phyloP scores from a whole-genome alignment of 1,139 yeast species.

The Pichia norvegensis region DNA sequence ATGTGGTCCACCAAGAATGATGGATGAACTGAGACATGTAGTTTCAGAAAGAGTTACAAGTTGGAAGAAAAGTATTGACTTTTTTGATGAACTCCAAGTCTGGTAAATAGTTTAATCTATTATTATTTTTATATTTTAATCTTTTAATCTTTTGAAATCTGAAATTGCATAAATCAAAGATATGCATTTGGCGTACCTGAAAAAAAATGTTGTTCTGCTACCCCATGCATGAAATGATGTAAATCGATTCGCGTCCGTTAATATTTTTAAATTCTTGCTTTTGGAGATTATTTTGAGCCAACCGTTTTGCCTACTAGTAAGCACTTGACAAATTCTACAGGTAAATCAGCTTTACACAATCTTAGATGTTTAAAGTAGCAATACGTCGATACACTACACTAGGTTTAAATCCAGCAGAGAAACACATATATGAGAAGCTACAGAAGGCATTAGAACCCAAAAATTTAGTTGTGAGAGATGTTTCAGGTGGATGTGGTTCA shows the following conservation, averaged over 20 bases:
- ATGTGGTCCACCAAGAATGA: slow-evolving; percentile 40
- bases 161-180: too few species aligned
- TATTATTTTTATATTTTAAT: too few species aligned
- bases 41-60: slow-evolving; percentile 10
- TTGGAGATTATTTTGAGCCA: too few species aligned
- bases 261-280: too few species aligned
- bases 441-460: slow-evolving; percentile 49
- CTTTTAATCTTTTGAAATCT: too few species aligned
- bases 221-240: too few species aligned
- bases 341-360: too few species aligned
- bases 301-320: background rate
- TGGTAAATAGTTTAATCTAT: slow-evolving; percentile 12
- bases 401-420: slow-evolving; percentile 55
- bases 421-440: slow-evolving; percentile 51
- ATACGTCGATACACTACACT: slow-evolving; percentile 2
- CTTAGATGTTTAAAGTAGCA: background rate
- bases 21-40: slow-evolving; percentile 30
- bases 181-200: too few species aligned
- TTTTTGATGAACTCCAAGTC: slow-evolving; percentile 21
- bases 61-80: slow-evolving; percentile 19
- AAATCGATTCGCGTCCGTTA: too few species aligned
- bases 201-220: too few species aligned
- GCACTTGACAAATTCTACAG: background rate
- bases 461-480: slow-evolving; percentile 61
- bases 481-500: slow-evolving; percentile 96